These are phyloP conservation scores for Pseudogymnoascus sp. DNA, from an alignment of 2,329 filamentous ascomycete genomes.

Conservation along the genomic window DNA sequence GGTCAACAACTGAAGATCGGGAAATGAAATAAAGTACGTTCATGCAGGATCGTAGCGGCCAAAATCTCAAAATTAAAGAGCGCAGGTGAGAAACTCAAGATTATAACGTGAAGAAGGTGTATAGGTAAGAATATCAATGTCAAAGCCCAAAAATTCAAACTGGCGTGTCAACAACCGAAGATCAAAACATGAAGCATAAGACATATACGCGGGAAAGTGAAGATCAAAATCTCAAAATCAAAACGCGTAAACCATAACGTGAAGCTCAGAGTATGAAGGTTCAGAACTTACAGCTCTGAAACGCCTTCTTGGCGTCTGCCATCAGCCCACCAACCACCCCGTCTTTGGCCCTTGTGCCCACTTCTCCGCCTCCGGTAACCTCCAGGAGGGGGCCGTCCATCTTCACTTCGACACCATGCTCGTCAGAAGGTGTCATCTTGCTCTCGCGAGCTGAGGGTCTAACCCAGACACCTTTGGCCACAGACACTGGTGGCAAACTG, in stretches of 20 bases:
- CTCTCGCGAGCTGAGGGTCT: not conserved
- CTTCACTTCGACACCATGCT: not conserved
- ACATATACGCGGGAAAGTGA: not conserved
- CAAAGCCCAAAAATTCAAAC: not conserved
- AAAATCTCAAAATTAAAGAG: not conserved
- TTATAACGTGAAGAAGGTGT: not conserved
- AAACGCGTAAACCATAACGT: not conserved
- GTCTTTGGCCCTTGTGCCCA: not conserved
- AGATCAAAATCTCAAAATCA: not conserved
- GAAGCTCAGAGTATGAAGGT: not conserved
- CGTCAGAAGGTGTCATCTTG: not conserved
- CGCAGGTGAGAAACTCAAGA: not conserved
- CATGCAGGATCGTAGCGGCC: not conserved
- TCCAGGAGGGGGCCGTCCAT: not conserved
- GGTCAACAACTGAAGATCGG: not conserved
- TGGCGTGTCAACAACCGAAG: not conserved
- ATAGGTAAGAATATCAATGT: not conserved
- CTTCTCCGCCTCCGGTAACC: not conserved
- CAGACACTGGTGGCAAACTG: not conserved
- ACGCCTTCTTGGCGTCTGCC: not conserved
- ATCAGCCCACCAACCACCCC: not conserved
- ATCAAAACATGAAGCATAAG: not conserved
- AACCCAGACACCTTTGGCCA: not conserved
- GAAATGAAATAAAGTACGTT: not conserved
- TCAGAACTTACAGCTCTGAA: not conserved